Conservation (phyloP, 78 protist genomes). For the Cavenderia fasciculata region DNA sequence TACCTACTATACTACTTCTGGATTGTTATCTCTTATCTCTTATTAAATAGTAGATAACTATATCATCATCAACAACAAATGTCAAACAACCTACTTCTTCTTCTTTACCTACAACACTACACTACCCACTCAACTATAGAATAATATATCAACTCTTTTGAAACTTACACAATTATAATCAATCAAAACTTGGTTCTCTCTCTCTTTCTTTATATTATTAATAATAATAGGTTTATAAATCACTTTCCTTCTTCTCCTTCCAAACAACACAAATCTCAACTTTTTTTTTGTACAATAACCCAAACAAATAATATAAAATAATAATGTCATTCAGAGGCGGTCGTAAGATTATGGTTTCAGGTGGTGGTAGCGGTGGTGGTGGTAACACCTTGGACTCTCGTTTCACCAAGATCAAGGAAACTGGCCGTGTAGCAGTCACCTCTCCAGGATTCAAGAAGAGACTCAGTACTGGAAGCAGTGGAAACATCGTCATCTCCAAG, state of each 20-base stretch:
- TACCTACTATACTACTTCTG: too few relatives aligned
- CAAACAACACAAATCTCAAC: neutral
- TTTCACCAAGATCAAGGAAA: constrained; percentile 59
- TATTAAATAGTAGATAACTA: too few relatives aligned
- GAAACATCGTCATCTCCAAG: constrained; percentile 18
- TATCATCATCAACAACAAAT: too few relatives aligned
- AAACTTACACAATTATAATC: too few relatives aligned
- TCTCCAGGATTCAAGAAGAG: constrained; percentile 17
- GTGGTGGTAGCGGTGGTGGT: constrained; percentile 5
- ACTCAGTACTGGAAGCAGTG: constrained; percentile 5
- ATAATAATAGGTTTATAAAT: too few relatives aligned
- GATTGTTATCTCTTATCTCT: too few relatives aligned
- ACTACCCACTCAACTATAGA: too few relatives aligned
- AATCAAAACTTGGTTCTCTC: too few relatives aligned
- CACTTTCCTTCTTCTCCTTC: neutral
- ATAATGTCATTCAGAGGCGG: constrained; percentile 3
- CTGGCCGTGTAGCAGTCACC: neutral
- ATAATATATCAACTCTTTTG: too few relatives aligned
- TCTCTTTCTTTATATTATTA: too few relatives aligned
- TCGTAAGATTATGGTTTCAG: constrained; percentile 16
- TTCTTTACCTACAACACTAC: too few relatives aligned
- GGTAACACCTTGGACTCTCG: constrained; percentile 46
- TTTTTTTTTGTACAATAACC: neutral
- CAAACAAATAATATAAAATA: neutral
- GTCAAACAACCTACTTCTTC: too few relatives aligned